Evolutionary conservation across 306 rosid genomes (phyloP), one percentile per base, ranked within the genome.

Genomic region (Prosopis cineraria): DNA sequence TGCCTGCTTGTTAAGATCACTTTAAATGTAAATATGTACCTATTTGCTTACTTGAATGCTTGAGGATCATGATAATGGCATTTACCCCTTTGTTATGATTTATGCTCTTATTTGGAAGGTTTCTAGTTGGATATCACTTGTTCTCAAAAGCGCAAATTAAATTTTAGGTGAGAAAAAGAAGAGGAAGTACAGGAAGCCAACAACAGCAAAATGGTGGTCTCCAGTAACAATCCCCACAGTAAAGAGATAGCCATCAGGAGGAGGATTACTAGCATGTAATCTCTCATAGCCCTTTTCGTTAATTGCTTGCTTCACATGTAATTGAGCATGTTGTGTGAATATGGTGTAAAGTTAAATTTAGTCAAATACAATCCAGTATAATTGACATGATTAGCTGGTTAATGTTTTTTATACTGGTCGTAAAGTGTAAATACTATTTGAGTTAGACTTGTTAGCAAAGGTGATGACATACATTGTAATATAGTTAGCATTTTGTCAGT

Each of bases 251-350:
- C 80, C 45, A 83, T 92, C 85, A 89, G 97, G 86, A 92, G 75
- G 83, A 88, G 95, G 88, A 94, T 94, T 62, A 78, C 86, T 30
- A 90, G 93, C 98, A 89, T 94, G 97, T 92, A 85, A 60, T 12
- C 75, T 79, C 79, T 56, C 40, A 58, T 55, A 72, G 25, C 78
- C 56, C 56, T 47, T 72, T 78, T 40, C 55, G 74, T 66, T 63
- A 0, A 24, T 40, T 80, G 13, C 43, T 59, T 73, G 80, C 59
- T 80, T 77, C 5, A 10, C 74, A 19, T 76, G 0, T 39, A 66
- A 39, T 73, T 60, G 19, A 29, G 30, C 72, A 47, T 41, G 13
- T 41, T 31, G 30, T 39, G n/a, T 34, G 66, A 68, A 41, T 33
- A 72, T 55, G 17, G 12, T 36, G 48, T n/a, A 56, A 20, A 56